Base-by-base conservation (phyloP, 345 rosid species). In the Moringa oleifera region DNA sequence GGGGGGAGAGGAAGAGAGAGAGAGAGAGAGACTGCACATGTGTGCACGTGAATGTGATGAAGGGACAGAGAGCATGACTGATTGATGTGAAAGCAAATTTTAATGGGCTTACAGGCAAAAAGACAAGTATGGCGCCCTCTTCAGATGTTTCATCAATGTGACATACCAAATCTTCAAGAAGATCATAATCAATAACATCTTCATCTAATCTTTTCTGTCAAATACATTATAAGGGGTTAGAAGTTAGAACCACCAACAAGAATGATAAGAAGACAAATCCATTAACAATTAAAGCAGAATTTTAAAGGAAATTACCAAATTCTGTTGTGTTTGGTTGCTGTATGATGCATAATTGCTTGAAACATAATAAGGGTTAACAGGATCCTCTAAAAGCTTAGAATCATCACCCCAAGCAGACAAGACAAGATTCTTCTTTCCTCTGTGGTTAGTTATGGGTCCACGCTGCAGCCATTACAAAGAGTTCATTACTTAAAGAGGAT, bases 381-480 rank as follows among this genome's bases (percentile, higher is more conserved):
- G 25, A 54, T 84, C 93, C 72, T 87, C 95, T n/a, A 79, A 72
- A 62, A 89, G 88, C 80, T 83, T 58, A 62, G 89, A 89, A 57
- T 89, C 93, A 58, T 89, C 95, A 10, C 95, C 95, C 98, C 98
- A 89, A 50, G 74, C 87, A 68, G 98, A 89, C 70, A 92, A 63
- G 66, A 92, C 89, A 69, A 92, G 96, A 84, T 92, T 87, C 80
- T 92, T 89, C 80, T 87, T 84, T 55, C 96, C 95, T 69, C 98
- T 83, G 61, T 65, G 83, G 71, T 89, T 84, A 61, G 82, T 79
- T 63, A 89, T 88, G 55, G 85, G 64, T 73, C 93, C 85, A 55
- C 77, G 81, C 91, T 84, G 85, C 74, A 82, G 71, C 58, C 47
- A 63, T 33, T 51, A 25, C 1, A 59, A 59, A 51, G 9, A 56